phyloP scores from a whole-genome alignment of 495 filamentous ascomycete genomes.

The Tuber borchii region DNA sequence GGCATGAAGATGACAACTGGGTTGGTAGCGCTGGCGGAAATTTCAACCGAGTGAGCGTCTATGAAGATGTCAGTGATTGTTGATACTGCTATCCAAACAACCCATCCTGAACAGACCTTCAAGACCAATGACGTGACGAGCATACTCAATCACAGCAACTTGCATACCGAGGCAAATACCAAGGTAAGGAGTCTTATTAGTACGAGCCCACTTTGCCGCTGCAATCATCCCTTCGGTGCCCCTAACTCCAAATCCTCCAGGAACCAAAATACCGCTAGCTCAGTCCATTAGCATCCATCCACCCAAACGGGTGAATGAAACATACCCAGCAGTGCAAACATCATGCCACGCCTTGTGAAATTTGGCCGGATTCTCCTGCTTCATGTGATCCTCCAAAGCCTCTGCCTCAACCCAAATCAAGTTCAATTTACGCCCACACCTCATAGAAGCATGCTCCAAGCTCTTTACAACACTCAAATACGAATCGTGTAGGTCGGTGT shows the following conservation, averaged over 20 bases:
- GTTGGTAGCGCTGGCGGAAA: conserved; percentile 47
- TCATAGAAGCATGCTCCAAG: conserved; percentile 87
- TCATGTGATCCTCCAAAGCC: conserved; percentile 63
- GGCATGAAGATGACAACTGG: conserved; percentile 85
- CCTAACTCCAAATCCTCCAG: conserved; percentile 78
- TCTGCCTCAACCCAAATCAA: conserved; percentile 77
- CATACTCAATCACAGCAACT: conserved; percentile 83
- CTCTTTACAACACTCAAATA: conserved; percentile 78
- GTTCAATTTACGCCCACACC: conserved; percentile 69
- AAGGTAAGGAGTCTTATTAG: conserved; percentile 71
- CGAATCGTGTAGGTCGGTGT: conserved; percentile 70
- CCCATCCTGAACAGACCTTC: conserved; percentile 22
- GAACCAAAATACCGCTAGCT: conserved; percentile 49
- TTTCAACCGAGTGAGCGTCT: conserved; percentile 41
- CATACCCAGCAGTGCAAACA: conserved; percentile 57
- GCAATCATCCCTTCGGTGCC: conserved; percentile 84
- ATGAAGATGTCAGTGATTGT: conserved; percentile 14
- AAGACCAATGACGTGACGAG: conserved; percentile 63
- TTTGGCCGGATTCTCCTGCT: conserved; percentile 56
- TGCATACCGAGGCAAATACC: conserved; percentile 96
- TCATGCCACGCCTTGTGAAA: conserved; percentile 86
- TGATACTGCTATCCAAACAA: background rate
- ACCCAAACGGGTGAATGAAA: conserved; percentile 46
- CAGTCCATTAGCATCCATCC: conserved; percentile 7
- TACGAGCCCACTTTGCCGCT: conserved; percentile 74